Base-by-base conservation (phyloP, 169 alveolate genomes). In the Plasmodium malariae region DNA sequence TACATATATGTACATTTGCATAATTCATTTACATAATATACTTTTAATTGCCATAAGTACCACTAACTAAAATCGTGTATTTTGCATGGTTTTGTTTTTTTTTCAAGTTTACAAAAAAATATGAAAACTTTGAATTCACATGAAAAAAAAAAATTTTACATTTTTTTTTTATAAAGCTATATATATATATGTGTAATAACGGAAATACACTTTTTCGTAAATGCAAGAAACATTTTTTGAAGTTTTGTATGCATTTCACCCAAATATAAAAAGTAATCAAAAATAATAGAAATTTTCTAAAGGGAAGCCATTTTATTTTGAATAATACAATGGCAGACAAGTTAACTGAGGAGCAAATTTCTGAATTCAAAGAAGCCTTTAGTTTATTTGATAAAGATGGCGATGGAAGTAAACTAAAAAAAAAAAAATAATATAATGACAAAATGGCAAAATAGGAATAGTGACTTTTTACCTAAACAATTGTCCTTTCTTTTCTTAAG, bases 321-420 rank as follows among this genome's bases (percentile, higher is more conserved):
- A 80, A 88, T 63, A 74, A 43, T 49, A 85, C 85, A 76, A 98
- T 99, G 99, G 99, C 99, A 59, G 99, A 98, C 92, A 97, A 98
- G 94, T 94, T 98, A 74, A 97, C 99, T 40, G 99, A 99, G 92
- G 99, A 98, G 95, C 99, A 98, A 95, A 98, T 99, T 78, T 99
- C 99, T 60, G 99, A 99, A 95, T 98, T 99, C 97, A 98, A 98
- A 96, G 99, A 98, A 96, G 99, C 99, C 65, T 99, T 99, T 97
- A 97, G 99, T 65, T 98, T 98, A 74, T 99, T 99, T 96, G 99
- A 99, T 93, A 98, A 98, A 96, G 99, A 99, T 93, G 99, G 99
- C 68, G 99, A 98, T 97, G 99, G 99, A 28, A 98, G 96, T 94
- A 72, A 49, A 89, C 17, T 4, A 68, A 9, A 68, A 80, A 37